Conservation (phyloP, 1,284 basidiomycete species). For the Filobasidium uniguttulatum region DNA sequence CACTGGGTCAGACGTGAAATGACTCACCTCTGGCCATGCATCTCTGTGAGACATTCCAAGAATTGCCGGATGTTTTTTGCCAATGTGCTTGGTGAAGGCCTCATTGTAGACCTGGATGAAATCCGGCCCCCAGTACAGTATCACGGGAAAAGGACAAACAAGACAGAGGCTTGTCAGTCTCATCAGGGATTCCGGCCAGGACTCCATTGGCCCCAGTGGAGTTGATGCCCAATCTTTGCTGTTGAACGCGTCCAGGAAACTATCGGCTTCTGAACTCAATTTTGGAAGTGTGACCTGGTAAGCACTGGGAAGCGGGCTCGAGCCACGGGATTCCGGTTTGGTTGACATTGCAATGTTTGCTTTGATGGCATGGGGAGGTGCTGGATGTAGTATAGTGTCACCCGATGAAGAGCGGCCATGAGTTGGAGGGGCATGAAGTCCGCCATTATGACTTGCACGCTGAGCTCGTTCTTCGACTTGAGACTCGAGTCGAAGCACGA, state of each 20-base stretch:
- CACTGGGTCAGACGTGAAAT: neutral
- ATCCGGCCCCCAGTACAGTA: slow-evolving; percentile 9
- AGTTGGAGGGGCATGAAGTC: too few relatives aligned
- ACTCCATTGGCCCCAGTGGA: slow-evolving; percentile 1
- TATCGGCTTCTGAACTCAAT: neutral
- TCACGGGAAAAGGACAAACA: slow-evolving; percentile 11
- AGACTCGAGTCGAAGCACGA: too few relatives aligned
- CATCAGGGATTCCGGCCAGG: slow-evolving; percentile 5
- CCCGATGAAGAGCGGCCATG: too few relatives aligned
- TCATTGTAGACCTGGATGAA: slow-evolving; percentile 15
- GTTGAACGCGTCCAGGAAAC: neutral
- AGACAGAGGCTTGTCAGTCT: slow-evolving; percentile 9
- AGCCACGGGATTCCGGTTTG: too few relatives aligned
- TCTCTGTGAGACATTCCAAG: slow-evolving; percentile 17
- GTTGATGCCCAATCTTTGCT: slow-evolving; percentile 6
- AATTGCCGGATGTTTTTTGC: slow-evolving; percentile 17
- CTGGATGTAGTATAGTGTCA: too few relatives aligned
- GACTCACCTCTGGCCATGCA: slow-evolving; percentile 19
- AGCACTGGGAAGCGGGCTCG: too few relatives aligned
- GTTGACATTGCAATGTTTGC: too few relatives aligned
- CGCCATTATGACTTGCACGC: too few relatives aligned
- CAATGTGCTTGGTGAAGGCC: slow-evolving; percentile 13
- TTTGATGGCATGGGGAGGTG: too few relatives aligned
- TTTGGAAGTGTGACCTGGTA: too few relatives aligned
- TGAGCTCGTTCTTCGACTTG: too few relatives aligned